Percentiles rank a stretch among this genome's conserved stretches.
phyloP scores from a whole-genome alignment of 768 basidiomycete genomes.

The Mycena crocata region DNA sequence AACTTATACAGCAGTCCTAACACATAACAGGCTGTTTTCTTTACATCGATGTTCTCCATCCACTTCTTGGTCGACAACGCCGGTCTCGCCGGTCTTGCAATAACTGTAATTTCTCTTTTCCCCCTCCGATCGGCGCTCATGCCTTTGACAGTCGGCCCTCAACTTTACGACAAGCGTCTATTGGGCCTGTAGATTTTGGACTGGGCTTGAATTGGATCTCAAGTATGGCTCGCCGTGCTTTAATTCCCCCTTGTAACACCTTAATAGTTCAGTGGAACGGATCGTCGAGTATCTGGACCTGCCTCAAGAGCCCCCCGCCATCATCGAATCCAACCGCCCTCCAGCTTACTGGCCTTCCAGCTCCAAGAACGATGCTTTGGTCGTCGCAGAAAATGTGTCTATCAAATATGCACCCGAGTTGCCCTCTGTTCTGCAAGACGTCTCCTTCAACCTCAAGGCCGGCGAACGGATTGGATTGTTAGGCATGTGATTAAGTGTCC shows the following conservation, averaged over 20 bases:
- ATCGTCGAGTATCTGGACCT: conserved; percentile 93
- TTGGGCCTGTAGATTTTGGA: conserved; percentile 41
- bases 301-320: conserved; percentile 85
- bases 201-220: conserved; percentile 64
- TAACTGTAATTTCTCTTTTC: conserved; percentile 47
- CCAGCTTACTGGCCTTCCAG: conserved; percentile 96
- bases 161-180: conserved; percentile 39
- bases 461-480: conserved; percentile 84
- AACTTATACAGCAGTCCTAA: not conserved
- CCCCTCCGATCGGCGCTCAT: not conserved
- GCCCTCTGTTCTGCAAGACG: conserved; percentile 80
- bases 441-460: conserved; percentile 80
- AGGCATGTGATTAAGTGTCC: conserved; percentile 48
- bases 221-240: conserved; percentile 51
- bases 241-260: not conserved
- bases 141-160: conserved; percentile 45
- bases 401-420: conserved; percentile 89
- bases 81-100: conserved; percentile 65
- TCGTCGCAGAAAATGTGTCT: conserved; percentile 80
- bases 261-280: conserved; percentile 83
- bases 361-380: conserved; percentile 65
- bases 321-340: conserved; percentile 79
- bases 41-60: conserved; percentile 70
- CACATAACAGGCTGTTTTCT: conserved; percentile 56
- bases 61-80: conserved; percentile 53